phyloP scores from a whole-genome alignment of 2,329 filamentous ascomycete species.

The Colletotrichum sp. region DNA sequence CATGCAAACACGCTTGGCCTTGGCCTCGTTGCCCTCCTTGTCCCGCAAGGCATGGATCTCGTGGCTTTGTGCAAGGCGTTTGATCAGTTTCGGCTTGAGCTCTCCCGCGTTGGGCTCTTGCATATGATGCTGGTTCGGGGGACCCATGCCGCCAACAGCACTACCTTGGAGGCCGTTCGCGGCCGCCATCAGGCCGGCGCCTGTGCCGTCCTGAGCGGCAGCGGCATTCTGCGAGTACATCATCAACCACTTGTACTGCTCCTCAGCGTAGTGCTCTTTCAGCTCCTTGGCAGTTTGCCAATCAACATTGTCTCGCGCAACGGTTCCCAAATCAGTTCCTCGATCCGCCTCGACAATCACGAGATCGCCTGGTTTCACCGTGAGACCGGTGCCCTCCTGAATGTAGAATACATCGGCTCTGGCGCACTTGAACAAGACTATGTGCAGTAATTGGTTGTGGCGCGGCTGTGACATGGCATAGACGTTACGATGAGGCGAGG shows the following conservation, averaged over 20 bases:
- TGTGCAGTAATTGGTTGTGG: conserved; percentile 76
- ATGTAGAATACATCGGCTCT: conserved; percentile 97
- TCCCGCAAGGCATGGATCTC: conserved; percentile 89
- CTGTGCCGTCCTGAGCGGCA: conserved; percentile 63
- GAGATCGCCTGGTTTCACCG: conserved; percentile 88
- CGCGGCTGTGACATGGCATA: conserved; percentile 66
- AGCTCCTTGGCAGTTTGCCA: conserved; percentile 87
- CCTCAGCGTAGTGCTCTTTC: conserved; percentile 90
- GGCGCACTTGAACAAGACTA: conserved; percentile 96
- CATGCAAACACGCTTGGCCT: conserved; percentile 95
- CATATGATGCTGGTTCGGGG: conserved; percentile 73
- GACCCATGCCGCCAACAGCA: conserved; percentile 79
- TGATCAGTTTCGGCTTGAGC: conserved; percentile 95
- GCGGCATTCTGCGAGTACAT: conserved; percentile 90
- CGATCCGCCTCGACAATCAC: conserved; percentile 98
- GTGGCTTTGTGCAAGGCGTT: conserved; percentile 88
- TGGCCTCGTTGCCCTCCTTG: conserved; percentile 97
- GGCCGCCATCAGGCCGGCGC: conserved; percentile 67
- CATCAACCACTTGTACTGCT: conserved; percentile 98
- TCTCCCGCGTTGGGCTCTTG: conserved; percentile 76
- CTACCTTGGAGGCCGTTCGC: conserved; percentile 70
- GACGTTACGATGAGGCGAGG: conserved; percentile 67
- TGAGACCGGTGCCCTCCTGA: conserved; percentile 91
- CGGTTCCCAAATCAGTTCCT: conserved; percentile 92
- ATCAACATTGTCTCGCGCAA: conserved; percentile 85